A percentile compares a stretch with the other conserved stretches of the same genome.
Evolutionary conservation across 1,139 yeast genomes (phyloP).

Genomic region (Petasospora rhodanensis): DNA sequence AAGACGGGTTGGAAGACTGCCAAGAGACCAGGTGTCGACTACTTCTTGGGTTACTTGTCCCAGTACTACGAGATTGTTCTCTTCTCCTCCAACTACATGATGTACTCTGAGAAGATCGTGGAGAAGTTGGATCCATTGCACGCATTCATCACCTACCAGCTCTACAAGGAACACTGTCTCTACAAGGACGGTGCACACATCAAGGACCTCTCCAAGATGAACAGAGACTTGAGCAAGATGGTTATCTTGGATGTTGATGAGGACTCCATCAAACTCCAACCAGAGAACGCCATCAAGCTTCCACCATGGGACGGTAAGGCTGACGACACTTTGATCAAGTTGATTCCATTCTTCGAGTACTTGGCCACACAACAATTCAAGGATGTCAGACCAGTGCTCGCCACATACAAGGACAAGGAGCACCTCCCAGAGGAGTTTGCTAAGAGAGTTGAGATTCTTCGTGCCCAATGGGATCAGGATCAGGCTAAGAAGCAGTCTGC

Average conservation of each 20-base stretch:
- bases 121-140: slow-evolving; percentile 90
- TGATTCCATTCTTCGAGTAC: slow-evolving; percentile 93
- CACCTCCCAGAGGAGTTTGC: slow-evolving; percentile 74
- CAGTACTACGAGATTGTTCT: slow-evolving; percentile 95
- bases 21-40: slow-evolving; percentile 97
- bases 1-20: slow-evolving; percentile 98
- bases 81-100: slow-evolving; percentile 80
- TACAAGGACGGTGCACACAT: slow-evolving; percentile 82
- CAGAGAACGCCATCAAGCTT: slow-evolving; percentile 84
- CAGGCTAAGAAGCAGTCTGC: slow-evolving; percentile 48
- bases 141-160: slow-evolving; percentile 81
- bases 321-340: slow-evolving; percentile 71
- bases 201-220: slow-evolving; percentile 81
- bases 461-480: slow-evolving; percentile 65
- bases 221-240: slow-evolving; percentile 83
- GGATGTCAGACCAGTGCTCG: slow-evolving; percentile 86
- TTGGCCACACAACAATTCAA: slow-evolving; percentile 85
- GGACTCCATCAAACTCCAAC: slow-evolving; percentile 75
- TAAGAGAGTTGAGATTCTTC: slow-evolving; percentile 68
- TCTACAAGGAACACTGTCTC: slow-evolving; percentile 83
- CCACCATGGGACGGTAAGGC: slow-evolving; percentile 83
- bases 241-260: slow-evolving; percentile 75
- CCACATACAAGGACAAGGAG: slow-evolving; percentile 58
- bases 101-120: slow-evolving; percentile 80
- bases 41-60: slow-evolving; percentile 88